phyloP scores from a whole-genome alignment of 2,329 filamentous ascomycete species.

The Ampelomyces quisqualis region DNA sequence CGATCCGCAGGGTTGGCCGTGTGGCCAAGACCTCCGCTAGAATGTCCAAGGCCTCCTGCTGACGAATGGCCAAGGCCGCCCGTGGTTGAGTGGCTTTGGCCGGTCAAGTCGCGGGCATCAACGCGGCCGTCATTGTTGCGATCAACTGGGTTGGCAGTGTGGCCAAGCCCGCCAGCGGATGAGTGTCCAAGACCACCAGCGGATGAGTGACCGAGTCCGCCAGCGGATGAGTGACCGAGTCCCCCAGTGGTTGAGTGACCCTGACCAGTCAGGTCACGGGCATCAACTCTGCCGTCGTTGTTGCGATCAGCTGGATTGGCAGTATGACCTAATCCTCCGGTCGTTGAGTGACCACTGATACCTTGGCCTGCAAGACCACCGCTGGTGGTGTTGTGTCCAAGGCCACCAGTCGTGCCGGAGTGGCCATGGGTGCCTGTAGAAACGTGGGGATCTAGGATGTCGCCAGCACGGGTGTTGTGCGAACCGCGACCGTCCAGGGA shows the following conservation, averaged over 20 bases:
- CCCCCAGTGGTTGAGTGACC: not conserved
- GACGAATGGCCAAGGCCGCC: not conserved
- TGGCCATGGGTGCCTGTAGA: not conserved
- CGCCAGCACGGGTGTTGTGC: not conserved
- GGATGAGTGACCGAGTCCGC: slow-evolving; percentile 1
- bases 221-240: not conserved
- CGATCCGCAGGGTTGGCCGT: slow-evolving; percentile 1
- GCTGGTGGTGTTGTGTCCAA: not conserved
- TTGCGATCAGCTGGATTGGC: slow-evolving; percentile 1
- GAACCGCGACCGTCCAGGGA: not conserved
- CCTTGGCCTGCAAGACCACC: slow-evolving; percentile 1
- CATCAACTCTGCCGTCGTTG: slow-evolving; percentile 1
- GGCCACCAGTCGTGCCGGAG: not conserved
- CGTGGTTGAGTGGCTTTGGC: not conserved
- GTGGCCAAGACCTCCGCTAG: not conserved
- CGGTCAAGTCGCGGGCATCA: slow-evolving; percentile 1
- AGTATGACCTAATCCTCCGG: not conserved
- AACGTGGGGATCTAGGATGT: slow-evolving; percentile 1
- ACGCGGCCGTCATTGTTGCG: slow-evolving; percentile 4
- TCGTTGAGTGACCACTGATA: not conserved
- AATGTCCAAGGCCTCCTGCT: too few species aligned
- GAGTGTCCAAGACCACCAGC: not conserved
- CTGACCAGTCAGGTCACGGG: not conserved
- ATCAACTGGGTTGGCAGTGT: slow-evolving; percentile 1
- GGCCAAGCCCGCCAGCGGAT: not conserved